phyloP scores from a whole-genome alignment of 2,329 filamentous ascomycete genomes.

The Claviceps fusiformis region DNA sequence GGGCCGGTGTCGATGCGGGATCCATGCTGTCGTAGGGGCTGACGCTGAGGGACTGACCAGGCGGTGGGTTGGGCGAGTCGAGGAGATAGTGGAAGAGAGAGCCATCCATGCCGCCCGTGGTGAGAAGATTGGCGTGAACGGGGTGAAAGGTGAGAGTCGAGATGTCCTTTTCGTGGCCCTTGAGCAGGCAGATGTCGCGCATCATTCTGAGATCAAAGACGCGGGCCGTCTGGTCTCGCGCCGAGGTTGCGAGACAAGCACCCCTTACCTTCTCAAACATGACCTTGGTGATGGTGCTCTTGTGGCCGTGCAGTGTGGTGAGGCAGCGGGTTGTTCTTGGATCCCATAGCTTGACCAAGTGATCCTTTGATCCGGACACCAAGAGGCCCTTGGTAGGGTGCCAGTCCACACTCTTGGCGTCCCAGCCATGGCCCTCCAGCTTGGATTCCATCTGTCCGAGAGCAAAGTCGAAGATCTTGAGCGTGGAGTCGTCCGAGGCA shows the following conservation, averaged over 20 bases:
- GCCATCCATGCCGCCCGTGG: slow-evolving; percentile 81
- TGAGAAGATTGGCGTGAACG: slow-evolving; percentile 75
- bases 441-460: slow-evolving; percentile 70
- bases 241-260: slow-evolving; percentile 78
- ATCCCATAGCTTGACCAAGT: slow-evolving; percentile 96
- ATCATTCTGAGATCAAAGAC: slow-evolving; percentile 96
- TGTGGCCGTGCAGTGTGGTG: slow-evolving; percentile 90
- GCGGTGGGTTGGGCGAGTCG: slow-evolving; percentile 79
- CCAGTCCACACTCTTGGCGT: slow-evolving; percentile 95
- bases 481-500: slow-evolving; percentile 79
- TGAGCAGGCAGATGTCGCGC: slow-evolving; percentile 87
- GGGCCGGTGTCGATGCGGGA: slow-evolving; percentile 63
- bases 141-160: slow-evolving; percentile 90
- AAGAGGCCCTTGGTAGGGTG: slow-evolving; percentile 89
- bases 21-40: slow-evolving; percentile 80
- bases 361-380: slow-evolving; percentile 94
- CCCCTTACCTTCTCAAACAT: slow-evolving; percentile 78
- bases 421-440: slow-evolving; percentile 91
- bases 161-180: slow-evolving; percentile 93
- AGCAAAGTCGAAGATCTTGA: slow-evolving; percentile 96
- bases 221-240: slow-evolving; percentile 81
- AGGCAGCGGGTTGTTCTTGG: slow-evolving; percentile 81
- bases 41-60: slow-evolving; percentile 54
- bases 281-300: slow-evolving; percentile 91
- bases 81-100: slow-evolving; percentile 89